A percentile compares a stretch with the other conserved stretches of the same genome.
Conservation (phyloP, 768 basidiomycete genomes). For the Podaxis sp. region DNA sequence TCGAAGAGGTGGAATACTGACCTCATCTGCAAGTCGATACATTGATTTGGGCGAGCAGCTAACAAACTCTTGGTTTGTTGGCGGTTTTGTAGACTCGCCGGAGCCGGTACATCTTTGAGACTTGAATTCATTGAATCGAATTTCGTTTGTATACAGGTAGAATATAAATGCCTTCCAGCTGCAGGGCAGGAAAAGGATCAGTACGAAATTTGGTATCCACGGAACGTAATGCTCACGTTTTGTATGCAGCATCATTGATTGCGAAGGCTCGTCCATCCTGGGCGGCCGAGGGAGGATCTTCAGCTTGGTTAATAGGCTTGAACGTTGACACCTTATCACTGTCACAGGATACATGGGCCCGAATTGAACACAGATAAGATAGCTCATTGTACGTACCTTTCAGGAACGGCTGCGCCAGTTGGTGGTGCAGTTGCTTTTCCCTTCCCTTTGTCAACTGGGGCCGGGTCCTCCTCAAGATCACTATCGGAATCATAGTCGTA, state of each 20-base stretch:
- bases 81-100: not conserved
- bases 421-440: not conserved
- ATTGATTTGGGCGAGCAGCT: slow-evolving; percentile 37
- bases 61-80: not conserved
- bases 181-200: not conserved
- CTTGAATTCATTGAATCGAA: slow-evolving; percentile 9
- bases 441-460: not conserved
- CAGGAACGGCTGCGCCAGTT: not conserved
- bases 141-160: slow-evolving; percentile 13
- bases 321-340: not conserved
- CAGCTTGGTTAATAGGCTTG: not conserved
- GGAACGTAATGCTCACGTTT: slow-evolving; percentile 1
- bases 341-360: not conserved
- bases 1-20: not conserved
- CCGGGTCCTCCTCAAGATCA: slow-evolving; percentile 10
- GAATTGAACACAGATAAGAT: too few species aligned
- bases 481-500: slow-evolving; percentile 16
- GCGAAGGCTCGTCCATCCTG: slow-evolving; percentile 4
- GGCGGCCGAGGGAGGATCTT: not conserved
- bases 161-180: slow-evolving; percentile 15
- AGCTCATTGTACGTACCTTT: not conserved
- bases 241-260: slow-evolving; percentile 6
- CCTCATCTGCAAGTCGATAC: slow-evolving; percentile 31
- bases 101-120: not conserved
- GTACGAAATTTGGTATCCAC: not conserved